phyloP scores from a whole-genome alignment of 371 early-diverging fungal genomes.

The Lichtheimia corymbifera region DNA sequence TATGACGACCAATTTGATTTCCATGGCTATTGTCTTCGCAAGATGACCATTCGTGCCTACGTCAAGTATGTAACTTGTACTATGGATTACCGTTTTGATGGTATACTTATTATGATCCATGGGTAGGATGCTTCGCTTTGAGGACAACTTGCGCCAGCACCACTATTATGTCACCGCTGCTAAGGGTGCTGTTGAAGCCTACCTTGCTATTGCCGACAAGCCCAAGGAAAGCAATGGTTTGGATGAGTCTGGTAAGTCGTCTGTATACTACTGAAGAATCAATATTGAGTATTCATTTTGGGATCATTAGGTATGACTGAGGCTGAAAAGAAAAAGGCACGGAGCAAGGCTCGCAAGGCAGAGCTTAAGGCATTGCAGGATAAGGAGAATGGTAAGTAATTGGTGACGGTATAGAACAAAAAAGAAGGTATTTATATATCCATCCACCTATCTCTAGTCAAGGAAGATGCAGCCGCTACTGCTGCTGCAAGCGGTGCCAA shows the following conservation, averaged over 20 bases:
- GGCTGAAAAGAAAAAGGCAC: slow-evolving; percentile 64
- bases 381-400: background rate
- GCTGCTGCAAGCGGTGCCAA: slow-evolving; percentile 42
- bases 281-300: background rate
- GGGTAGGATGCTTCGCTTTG: slow-evolving; percentile 68
- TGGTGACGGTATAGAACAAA: too few relatives aligned
- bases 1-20: slow-evolving; percentile 97
- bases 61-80: slow-evolving; percentile 40
- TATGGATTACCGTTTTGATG: background rate
- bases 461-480: slow-evolving; percentile 4
- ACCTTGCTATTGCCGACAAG: slow-evolving; percentile 70
- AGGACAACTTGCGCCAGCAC: slow-evolving; percentile 74
- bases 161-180: slow-evolving; percentile 79
- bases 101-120: too few relatives aligned
- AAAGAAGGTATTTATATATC: too few relatives aligned
- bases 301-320: slow-evolving; percentile 43
- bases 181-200: slow-evolving; percentile 67
- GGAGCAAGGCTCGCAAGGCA: slow-evolving; percentile 57
- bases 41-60: slow-evolving; percentile 87
- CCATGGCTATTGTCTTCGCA: slow-evolving; percentile 92
- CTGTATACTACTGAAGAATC: too few relatives aligned
- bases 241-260: slow-evolving; percentile 37
- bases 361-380: slow-evolving; percentile 42
- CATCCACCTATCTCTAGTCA: slow-evolving; percentile 12
- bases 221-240: slow-evolving; percentile 41